Percentiles rank a stretch among this genome's conserved stretches.
Conservation (phyloP, 352 stramenopile species). For the Globisporangium canariense region DNA sequence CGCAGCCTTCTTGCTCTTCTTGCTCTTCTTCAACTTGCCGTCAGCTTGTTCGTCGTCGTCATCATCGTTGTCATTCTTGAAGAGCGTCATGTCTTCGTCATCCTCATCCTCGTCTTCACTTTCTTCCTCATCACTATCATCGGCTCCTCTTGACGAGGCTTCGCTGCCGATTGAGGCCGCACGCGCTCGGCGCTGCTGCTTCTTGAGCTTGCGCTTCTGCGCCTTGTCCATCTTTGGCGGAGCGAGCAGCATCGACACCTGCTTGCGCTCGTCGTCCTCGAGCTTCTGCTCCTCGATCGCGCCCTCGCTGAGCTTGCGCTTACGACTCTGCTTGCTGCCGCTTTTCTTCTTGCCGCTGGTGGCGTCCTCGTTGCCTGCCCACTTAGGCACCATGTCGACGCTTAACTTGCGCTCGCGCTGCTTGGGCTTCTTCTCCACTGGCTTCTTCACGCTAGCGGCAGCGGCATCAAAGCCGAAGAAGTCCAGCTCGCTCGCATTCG, state of each 20-base stretch:
- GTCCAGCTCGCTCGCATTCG: conserved; percentile 53
- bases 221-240: conserved; percentile 47
- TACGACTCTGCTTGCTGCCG: conserved; percentile 72
- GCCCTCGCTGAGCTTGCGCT: conserved; percentile 82
- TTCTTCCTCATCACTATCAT: conserved; percentile 23
- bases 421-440: conserved; percentile 22
- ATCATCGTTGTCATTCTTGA: conserved; percentile 36
- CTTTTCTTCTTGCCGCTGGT: conserved; percentile 32
- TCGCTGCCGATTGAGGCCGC: conserved; percentile 37
- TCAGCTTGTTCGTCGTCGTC: conserved; percentile 17
- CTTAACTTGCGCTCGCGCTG: conserved; percentile 58
- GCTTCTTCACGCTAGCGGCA: conserved; percentile 21
- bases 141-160: conserved; percentile 15
- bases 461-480: conserved; percentile 75
- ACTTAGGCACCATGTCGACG: conserved; percentile 63
- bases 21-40: conserved; percentile 16
- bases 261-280: conserved; percentile 60
- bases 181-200: conserved; percentile 43
- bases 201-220: conserved; percentile 36
- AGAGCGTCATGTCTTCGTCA: conserved; percentile 42
- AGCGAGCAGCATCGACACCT: conserved; percentile 63
- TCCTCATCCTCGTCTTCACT: conserved; percentile 24
- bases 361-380: conserved; percentile 46
- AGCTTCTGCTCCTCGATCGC: conserved; percentile 68
- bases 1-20: conserved; percentile 23